Percentiles rank a stretch among this genome's conserved stretches.
These are phyloP conservation scores for Wickerhamiella lipophila DNA, from an alignment of 805 yeast species.

Conservation along the genomic window DNA sequence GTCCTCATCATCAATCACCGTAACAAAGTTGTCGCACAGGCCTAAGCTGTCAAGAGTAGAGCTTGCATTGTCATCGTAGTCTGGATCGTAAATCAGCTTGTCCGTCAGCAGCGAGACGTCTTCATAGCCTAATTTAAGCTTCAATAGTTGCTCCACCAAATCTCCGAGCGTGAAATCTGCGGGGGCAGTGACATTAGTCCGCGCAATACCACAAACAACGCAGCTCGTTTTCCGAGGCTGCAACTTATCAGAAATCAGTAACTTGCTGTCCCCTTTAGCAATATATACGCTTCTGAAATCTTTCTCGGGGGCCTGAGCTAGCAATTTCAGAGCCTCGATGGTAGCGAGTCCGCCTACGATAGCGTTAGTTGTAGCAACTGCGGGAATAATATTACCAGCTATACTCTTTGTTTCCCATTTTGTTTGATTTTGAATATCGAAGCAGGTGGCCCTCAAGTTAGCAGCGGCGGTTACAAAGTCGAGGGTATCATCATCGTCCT, in stretches of 20 bases:
- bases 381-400: conserved; percentile 97
- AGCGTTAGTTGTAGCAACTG: conserved; percentile 96
- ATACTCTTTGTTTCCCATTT: conserved; percentile 78
- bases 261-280: conserved; percentile 46
- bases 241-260: conserved; percentile 51
- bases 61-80: conserved; percentile 66
- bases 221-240: conserved; percentile 59
- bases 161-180: conserved; percentile 33
- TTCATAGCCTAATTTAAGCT: conserved; percentile 40
- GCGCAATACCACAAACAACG: conserved; percentile 35
- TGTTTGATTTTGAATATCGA: conserved; percentile 67
- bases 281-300: conserved; percentile 36
- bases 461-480: conserved; percentile 87
- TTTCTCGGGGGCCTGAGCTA: conserved; percentile 25
- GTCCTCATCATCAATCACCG: conserved; percentile 74
- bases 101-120: conserved; percentile 47
- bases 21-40: conserved; percentile 50
- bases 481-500: conserved; percentile 87
- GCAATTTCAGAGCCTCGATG: conserved; percentile 50
- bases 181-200: conserved; percentile 23
- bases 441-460: conserved; percentile 73
- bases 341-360: conserved; percentile 84
- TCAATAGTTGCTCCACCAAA: conserved; percentile 39
- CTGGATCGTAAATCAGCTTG: conserved; percentile 65
- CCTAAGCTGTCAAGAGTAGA: conserved; percentile 41